These are phyloP conservation scores for Ettlia oleoabundans DNA, from an alignment of 139 green algal genomes.

Conservation along the genomic window DNA sequence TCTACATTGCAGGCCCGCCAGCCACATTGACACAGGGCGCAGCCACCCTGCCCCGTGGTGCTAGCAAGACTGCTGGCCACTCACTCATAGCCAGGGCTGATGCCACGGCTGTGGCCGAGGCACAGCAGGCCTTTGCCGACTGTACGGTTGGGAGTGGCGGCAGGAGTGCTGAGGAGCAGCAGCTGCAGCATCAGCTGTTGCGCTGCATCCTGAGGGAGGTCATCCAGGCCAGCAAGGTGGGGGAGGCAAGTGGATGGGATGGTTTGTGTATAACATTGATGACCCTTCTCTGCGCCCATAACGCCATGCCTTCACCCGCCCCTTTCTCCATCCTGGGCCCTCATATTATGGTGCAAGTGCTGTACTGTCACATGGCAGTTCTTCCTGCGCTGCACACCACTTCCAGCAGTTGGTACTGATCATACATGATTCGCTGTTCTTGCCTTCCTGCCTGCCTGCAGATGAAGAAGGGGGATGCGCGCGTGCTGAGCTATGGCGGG, in stretches of 20 bases:
- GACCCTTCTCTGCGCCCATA: background rate
- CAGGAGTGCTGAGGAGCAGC: conserved; percentile 13
- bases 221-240: conserved; percentile 20
- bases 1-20: conserved; percentile 17
- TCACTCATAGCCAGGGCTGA: conserved; percentile 52
- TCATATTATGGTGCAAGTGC: too few relatives aligned
- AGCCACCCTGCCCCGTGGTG: conserved; percentile 25
- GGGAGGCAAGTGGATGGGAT: background rate
- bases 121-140: conserved; percentile 38
- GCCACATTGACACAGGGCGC: conserved; percentile 13
- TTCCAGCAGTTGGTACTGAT: too few relatives aligned
- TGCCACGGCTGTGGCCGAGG: conserved; percentile 52
- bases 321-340: too few relatives aligned
- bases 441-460: background rate
- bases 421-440: background rate
- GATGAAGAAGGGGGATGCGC: conserved; percentile 14
- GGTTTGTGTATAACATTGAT: background rate
- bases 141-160: background rate
- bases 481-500: conserved; percentile 48
- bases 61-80: conserved; percentile 38
- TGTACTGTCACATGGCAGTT: too few relatives aligned
- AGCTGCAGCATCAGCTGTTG: conserved; percentile 27
- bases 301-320: too few relatives aligned
- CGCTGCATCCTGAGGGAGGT: conserved; percentile 48
- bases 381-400: too few relatives aligned